Percentiles rank a stretch among this genome's conserved stretches.
These are phyloP conservation scores for Gossypium schwendimanii DNA, from an alignment of 441 rosid species.

Conservation along the genomic window DNA sequence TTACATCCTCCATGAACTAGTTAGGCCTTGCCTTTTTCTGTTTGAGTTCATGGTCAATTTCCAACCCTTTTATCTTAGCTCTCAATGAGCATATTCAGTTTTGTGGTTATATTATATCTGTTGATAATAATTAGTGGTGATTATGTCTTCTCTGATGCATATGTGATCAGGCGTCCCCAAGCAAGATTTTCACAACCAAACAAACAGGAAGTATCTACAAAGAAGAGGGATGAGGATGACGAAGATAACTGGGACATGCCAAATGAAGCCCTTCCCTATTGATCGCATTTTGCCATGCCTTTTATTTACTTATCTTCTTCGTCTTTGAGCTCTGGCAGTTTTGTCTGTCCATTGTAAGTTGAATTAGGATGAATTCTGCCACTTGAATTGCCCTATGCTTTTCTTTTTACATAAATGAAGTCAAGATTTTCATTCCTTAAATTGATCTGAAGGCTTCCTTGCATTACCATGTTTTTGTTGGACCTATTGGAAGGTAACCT, in stretches of 20 bases:
- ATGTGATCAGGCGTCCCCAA: constrained; percentile 42
- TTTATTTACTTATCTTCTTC: constrained; percentile 20
- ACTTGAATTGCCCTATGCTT: constrained; percentile 16
- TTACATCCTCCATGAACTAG: background rate
- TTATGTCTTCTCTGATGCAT: constrained; percentile 1
- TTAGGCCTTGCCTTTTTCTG: background rate
- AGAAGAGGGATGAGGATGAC: constrained; percentile 31
- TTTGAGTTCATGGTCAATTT: background rate
- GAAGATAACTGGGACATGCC: constrained; percentile 95
- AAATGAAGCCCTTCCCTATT: constrained; percentile 47
- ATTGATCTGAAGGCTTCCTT: background rate
- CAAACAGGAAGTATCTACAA: constrained; percentile 34
- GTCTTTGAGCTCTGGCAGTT: constrained; percentile 14
- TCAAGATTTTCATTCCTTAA: background rate
- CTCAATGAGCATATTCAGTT: background rate
- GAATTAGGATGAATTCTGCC: constrained; percentile 11
- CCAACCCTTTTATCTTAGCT: background rate
- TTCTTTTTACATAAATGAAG: constrained; percentile 9
- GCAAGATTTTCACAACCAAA: constrained; percentile 31
- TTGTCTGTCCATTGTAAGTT: constrained; percentile 16
- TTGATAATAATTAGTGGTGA: background rate
- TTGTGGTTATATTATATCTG: background rate
- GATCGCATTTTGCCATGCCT: constrained; percentile 20
- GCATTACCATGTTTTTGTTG: background rate
- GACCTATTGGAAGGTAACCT: background rate